Base-by-base conservation (phyloP, 768 basidiomycete species). In the Cystofilobasidium bisporidii region DNA sequence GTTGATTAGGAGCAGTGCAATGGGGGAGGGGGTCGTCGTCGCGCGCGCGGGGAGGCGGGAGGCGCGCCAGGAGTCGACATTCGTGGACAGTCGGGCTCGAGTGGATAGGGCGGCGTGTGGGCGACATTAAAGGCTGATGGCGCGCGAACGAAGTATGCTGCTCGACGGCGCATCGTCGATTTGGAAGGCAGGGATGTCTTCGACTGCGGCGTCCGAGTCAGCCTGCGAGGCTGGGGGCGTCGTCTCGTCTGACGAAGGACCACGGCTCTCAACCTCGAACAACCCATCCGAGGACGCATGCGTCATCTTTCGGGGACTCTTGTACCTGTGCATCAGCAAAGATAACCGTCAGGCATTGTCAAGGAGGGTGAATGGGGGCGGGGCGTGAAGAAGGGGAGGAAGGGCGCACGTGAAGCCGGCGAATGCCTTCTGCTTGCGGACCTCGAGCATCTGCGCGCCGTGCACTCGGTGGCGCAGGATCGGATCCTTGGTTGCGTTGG, bases 401-500 rank as follows among this genome's bases (percentile, higher is more conserved):
- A 15, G 20, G 32, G 40, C 63, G 4, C 45, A 66, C 50, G 66
- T 68, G 53, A 68, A 68, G 20, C 66, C 66, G 22, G 48, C 55
- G 30, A 45, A 50, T 0, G 71, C 74, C 70, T 50, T 74, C 75
- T 70, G 86, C 79, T 98, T 97, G 73, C 93, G 86, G 70, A 93
- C 85, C 73, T 89, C 85, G 75, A 98, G 81, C 71, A 96, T 86
- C 75, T 89, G 83, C 70, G 84, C 83, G 55, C 94, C 93, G 75
- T 96, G 86, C 63, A 86, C 80, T 76, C 86, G 86, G 79, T 97
- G 84, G 63, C 85, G 83, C 65, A 97, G 83, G 72, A 99, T 78
- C 18, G 90, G 92, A 78, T 97, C 94, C 72, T 87, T 85, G 43
- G 91, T 93, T 41, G 85, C 85, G 74, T 97, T 87, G 69, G 74